Percentiles rank a stretch among this genome's conserved stretches.
Conservation (phyloP, 2,329 filamentous ascomycete genomes). For the Tolypocladium guangdongense region DNA sequence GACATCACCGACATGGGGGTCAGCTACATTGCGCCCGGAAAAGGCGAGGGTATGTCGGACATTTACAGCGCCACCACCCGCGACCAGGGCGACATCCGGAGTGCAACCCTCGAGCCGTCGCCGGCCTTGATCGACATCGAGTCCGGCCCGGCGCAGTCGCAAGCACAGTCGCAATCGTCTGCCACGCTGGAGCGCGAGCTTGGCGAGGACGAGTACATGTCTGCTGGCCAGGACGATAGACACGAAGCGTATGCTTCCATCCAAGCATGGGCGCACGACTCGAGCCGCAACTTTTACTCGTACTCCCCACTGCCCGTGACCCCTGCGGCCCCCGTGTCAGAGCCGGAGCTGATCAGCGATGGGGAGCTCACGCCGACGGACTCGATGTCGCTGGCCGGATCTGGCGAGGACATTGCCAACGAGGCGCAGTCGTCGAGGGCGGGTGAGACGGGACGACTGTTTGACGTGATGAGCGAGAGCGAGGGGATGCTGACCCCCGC, state of each 20-base stretch:
- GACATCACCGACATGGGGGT: conserved; percentile 29
- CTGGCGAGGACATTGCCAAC: conserved; percentile 34
- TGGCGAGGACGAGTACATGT: conserved; percentile 38
- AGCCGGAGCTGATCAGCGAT: conserved; percentile 39
- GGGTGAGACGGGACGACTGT: conserved; percentile 28
- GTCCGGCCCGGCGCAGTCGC: conserved; percentile 8
- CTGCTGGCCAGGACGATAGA: conserved; percentile 35
- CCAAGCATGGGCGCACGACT: conserved; percentile 52
- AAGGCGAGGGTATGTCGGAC: conserved; percentile 38
- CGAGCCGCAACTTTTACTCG: conserved; percentile 46
- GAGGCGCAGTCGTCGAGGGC: conserved; percentile 27
- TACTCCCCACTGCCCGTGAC: conserved; percentile 50
- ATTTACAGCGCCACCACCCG: conserved; percentile 48
- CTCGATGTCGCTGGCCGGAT: conserved; percentile 42
- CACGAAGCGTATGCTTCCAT: conserved; percentile 47
- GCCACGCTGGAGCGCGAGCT: conserved; percentile 25
- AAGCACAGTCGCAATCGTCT: conserved; percentile 9
- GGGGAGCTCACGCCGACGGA: conserved; percentile 50
- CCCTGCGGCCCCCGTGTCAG: conserved; percentile 36
- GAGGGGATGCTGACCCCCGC: conserved; percentile 48
- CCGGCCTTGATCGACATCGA: conserved; percentile 23
- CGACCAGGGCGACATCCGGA: conserved; percentile 15
- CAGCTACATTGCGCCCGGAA: conserved; percentile 31
- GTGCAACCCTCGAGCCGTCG: conserved; percentile 13
- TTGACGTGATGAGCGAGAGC: conserved; percentile 49